Conservation (phyloP, 2,329 filamentous ascomycete species). For the Cadophora malorum region DNA sequence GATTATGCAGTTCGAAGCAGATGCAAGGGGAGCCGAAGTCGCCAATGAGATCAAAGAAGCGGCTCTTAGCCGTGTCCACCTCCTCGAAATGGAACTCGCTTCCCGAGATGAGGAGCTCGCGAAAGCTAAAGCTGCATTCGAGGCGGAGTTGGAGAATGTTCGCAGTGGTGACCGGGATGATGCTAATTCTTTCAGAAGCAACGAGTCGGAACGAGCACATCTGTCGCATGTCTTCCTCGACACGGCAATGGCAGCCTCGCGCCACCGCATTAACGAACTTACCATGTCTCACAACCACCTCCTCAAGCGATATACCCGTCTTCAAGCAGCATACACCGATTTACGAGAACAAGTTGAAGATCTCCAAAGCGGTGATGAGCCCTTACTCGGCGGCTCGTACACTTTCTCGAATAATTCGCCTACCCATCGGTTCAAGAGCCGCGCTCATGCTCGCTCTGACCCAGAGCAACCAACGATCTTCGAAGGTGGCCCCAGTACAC, state of each 20-base stretch:
- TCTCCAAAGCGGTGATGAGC: conserved; percentile 5
- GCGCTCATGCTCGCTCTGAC: conserved; percentile 19
- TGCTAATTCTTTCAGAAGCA: conserved; percentile 42
- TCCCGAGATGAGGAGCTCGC: conserved; percentile 57
- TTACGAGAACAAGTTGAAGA: conserved; percentile 45
- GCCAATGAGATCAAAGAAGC: conserved; percentile 64
- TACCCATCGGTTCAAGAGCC: background rate
- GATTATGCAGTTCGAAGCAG: conserved; percentile 68
- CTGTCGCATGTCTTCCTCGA: conserved; percentile 34
- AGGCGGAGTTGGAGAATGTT: conserved; percentile 55
- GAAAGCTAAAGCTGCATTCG: conserved; percentile 49
- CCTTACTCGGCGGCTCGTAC: conserved; percentile 21
- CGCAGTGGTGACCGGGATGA: conserved; percentile 8
- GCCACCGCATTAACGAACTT: conserved; percentile 52
- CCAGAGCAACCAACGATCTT: conserved; percentile 17
- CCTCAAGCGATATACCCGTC: conserved; percentile 55
- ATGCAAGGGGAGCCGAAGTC: conserved; percentile 64
- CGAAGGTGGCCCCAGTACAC: background rate
- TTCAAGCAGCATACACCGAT: conserved; percentile 52
- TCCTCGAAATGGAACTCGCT: conserved; percentile 63
- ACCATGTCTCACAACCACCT: conserved; percentile 59
- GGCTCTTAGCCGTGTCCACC: conserved; percentile 63
- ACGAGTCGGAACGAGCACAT: conserved; percentile 18
- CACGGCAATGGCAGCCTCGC: conserved; percentile 30
- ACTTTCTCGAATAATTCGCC: background rate